Evolutionary conservation across 352 stramenopile species (phyloP).

Genomic region (Globisporangium sylvaticum): DNA sequence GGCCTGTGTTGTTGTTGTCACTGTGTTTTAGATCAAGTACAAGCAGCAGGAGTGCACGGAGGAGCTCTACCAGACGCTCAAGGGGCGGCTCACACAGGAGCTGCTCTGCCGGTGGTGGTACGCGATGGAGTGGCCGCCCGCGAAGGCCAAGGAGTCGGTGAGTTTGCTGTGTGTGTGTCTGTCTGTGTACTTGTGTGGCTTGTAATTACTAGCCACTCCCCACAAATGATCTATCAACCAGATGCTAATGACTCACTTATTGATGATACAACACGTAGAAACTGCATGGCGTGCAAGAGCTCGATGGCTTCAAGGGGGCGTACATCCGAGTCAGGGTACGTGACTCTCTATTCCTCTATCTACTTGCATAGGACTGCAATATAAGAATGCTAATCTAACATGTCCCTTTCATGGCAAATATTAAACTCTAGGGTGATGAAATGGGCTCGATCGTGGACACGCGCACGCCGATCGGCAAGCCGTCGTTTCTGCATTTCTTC

Average conservation of each 20-base stretch:
- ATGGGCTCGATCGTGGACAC: conserved; percentile 86
- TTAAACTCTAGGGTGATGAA: conserved; percentile 50
- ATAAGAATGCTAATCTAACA: not conserved
- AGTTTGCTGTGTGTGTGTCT: not conserved
- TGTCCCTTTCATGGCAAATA: not conserved
- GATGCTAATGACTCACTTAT: not conserved
- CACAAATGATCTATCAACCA: not conserved
- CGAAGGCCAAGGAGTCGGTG: conserved; percentile 31
- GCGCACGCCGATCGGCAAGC: conserved; percentile 57
- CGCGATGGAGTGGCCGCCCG: conserved; percentile 69
- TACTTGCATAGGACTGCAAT: not conserved
- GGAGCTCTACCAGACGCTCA: conserved; percentile 75
- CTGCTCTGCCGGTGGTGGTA: conserved; percentile 87
- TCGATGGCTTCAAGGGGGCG: conserved; percentile 74
- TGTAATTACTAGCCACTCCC: not conserved
- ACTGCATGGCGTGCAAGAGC: conserved; percentile 66
- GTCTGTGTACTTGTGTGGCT: not conserved
- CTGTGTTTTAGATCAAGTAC: conserved; percentile 55
- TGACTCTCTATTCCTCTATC: not conserved
- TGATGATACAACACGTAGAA: conserved; percentile 28
- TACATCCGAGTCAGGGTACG: conserved; percentile 79
- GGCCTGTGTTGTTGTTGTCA: not conserved
- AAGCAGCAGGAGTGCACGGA: conserved; percentile 85
- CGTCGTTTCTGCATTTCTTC: conserved; percentile 84
- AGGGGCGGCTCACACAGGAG: conserved; percentile 70